phyloP scores from a whole-genome alignment of 192 early-diverging fungal species.

The Chytriomyces hyalinus region DNA sequence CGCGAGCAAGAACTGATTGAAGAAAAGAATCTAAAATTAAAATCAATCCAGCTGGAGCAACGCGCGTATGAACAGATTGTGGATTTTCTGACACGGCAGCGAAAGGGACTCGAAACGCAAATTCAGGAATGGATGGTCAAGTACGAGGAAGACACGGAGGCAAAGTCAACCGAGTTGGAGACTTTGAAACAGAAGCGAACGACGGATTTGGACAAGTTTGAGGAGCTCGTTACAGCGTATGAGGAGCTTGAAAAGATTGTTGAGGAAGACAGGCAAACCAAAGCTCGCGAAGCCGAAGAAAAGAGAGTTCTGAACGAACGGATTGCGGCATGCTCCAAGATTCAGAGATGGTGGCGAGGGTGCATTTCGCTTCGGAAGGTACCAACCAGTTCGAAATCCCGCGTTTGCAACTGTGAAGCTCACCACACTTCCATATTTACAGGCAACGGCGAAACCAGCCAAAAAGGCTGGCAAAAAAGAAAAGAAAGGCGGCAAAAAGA shows the following conservation, averaged over 20 bases:
- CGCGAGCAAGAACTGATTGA: conserved; percentile 44
- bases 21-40: conserved; percentile 44
- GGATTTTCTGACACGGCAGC: conserved; percentile 56
- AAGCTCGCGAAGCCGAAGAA: conserved; percentile 54
- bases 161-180: conserved; percentile 58
- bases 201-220: conserved; percentile 61
- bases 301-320: conserved; percentile 35
- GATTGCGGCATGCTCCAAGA: conserved; percentile 39
- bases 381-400: background rate
- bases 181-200: conserved; percentile 55
- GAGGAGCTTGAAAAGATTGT: conserved; percentile 62
- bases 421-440: background rate
- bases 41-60: conserved; percentile 53
- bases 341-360: conserved; percentile 57
- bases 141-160: conserved; percentile 70
- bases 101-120: conserved; percentile 54
- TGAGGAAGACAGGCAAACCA: conserved; percentile 52
- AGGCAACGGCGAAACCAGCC: conserved; percentile 27
- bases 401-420: background rate
- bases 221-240: conserved; percentile 59
- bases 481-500: conserved; percentile 24
- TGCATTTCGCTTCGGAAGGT: conserved; percentile 12
- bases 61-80: conserved; percentile 60
- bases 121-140: conserved; percentile 69
- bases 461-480: conserved; percentile 28